Evolutionary conservation across 305 asterid species (phyloP).

Genomic region (Lippia alba): DNA sequence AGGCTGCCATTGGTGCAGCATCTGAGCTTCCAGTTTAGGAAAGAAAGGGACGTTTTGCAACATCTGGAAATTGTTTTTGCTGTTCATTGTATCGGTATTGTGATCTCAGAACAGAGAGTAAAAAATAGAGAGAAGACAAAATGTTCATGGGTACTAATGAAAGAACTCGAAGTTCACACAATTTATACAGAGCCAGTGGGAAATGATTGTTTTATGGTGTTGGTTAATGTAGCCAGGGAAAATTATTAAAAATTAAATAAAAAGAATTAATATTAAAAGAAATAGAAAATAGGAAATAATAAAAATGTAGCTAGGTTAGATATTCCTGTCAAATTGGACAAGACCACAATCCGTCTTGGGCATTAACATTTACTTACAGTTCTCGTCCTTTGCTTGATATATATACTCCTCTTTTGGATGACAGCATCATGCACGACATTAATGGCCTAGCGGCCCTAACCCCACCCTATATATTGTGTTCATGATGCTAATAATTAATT

Average conservation of each 20-base stretch:
- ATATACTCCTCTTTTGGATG: constrained; percentile 36
- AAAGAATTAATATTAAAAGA: neutral
- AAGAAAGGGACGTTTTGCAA: constrained; percentile 38
- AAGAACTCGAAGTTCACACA: constrained; percentile 39
- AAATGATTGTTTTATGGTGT: constrained; percentile 29
- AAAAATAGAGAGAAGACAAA: neutral
- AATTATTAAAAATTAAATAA: neutral
- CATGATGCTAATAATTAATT: too few relatives aligned
- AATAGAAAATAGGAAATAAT: too few relatives aligned
- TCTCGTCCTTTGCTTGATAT: constrained; percentile 44
- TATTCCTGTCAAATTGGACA: constrained; percentile 53
- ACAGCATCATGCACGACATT: constrained; percentile 7
- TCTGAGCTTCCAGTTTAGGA: constrained; percentile 29
- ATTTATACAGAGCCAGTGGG: constrained; percentile 40
- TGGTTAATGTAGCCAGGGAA: neutral
- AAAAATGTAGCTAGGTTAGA: constrained; percentile 1
- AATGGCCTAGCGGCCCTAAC: neutral
- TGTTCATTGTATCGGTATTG: neutral
- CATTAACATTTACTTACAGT: constrained; percentile 22
- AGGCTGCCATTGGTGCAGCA: constrained; percentile 13
- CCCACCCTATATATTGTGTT: neutral
- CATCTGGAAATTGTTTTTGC: constrained; percentile 28
- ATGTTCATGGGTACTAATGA: constrained; percentile 27
- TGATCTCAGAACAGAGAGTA: neutral
- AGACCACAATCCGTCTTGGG: constrained; percentile 53